These are phyloP conservation scores for Paraconiothyrium brasiliense DNA, from an alignment of 2,329 filamentous ascomycete species.

Conservation along the genomic window DNA sequence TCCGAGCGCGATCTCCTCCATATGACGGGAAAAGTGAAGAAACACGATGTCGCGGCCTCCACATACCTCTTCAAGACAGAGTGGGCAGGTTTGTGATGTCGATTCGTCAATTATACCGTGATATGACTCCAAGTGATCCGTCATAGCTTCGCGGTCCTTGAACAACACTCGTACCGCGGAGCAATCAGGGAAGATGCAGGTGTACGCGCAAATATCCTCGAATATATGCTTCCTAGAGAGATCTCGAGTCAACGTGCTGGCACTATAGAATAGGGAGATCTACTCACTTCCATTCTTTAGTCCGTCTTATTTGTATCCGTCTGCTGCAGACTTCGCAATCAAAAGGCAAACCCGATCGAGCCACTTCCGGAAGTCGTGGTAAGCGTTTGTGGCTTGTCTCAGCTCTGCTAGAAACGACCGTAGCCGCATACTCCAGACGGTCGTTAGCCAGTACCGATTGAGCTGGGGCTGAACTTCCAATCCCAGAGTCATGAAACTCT, in stretches of 20 bases:
- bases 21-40: conserved; percentile 20
- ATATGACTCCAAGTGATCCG: conserved; percentile 8
- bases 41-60: conserved; percentile 9
- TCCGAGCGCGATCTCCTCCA: conserved; percentile 22
- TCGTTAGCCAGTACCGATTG: neutral
- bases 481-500: conserved; percentile 13
- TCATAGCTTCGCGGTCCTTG: conserved; percentile 12
- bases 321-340: conserved; percentile 20
- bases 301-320: conserved; percentile 16
- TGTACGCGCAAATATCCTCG: conserved; percentile 20
- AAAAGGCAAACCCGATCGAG: conserved; percentile 16
- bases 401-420: conserved; percentile 19
- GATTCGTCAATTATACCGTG: conserved; percentile 2
- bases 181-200: conserved; percentile 18
- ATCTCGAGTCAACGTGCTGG: neutral
- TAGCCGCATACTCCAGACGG: conserved; percentile 14
- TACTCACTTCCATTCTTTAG: conserved; percentile 21
- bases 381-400: conserved; percentile 19
- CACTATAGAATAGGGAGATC: neutral
- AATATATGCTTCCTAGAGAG: conserved; percentile 19
- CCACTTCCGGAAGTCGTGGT: conserved; percentile 18
- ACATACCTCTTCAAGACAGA: conserved; percentile 18
- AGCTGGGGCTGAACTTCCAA: conserved; percentile 13
- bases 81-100: conserved; percentile 8
- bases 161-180: conserved; percentile 3